A percentile compares a stretch with the other conserved stretches of the same genome.
Evolutionary conservation across 352 stramenopile genomes (phyloP).

Genomic region (Saprolegnia parasitica): DNA sequence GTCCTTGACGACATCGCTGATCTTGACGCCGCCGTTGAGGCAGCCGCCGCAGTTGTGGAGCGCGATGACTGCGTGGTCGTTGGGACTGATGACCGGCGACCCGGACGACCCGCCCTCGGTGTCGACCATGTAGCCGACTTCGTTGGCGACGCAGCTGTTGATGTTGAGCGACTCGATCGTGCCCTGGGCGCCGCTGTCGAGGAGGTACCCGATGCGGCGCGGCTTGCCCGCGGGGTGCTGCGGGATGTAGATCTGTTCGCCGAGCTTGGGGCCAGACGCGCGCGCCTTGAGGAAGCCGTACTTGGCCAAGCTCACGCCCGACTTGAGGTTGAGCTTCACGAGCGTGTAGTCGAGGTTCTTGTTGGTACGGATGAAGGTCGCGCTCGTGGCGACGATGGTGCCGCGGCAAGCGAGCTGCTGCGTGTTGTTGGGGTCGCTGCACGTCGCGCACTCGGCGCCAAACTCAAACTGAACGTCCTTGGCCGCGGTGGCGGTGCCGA

Average conservation of each 20-base stretch:
- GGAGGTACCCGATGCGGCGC: constrained; percentile 47
- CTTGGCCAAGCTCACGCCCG: constrained; percentile 13
- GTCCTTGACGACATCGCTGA: constrained; percentile 38
- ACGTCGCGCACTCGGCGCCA: constrained; percentile 52
- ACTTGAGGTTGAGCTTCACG: constrained; percentile 35
- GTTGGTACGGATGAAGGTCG: constrained; percentile 39
- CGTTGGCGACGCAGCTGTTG: constrained; percentile 28
- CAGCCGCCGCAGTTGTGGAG: constrained; percentile 53
- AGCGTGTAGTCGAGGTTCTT: constrained; percentile 54
- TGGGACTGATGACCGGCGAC: constrained; percentile 58
- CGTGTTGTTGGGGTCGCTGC: constrained; percentile 36
- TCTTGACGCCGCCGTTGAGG: constrained; percentile 40
- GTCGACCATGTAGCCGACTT: constrained; percentile 65
- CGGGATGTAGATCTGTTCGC: constrained; percentile 57
- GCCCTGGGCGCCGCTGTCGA: constrained; percentile 41
- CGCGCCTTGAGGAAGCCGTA: constrained; percentile 54
- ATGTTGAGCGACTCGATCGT: constrained; percentile 31
- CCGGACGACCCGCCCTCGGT: constrained; percentile 63
- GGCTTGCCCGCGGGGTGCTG: constrained; percentile 58
- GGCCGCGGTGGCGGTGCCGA: constrained; percentile 34
- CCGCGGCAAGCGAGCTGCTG: constrained; percentile 36
- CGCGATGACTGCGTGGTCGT: constrained; percentile 60
- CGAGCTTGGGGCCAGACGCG: constrained; percentile 39
- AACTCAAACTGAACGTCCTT: constrained; percentile 43
- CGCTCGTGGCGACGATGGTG: constrained; percentile 42